Evolutionary conservation across 192 early-diverging fungal genomes (phyloP).

Genomic region (Geranomyces michiganensis): DNA sequence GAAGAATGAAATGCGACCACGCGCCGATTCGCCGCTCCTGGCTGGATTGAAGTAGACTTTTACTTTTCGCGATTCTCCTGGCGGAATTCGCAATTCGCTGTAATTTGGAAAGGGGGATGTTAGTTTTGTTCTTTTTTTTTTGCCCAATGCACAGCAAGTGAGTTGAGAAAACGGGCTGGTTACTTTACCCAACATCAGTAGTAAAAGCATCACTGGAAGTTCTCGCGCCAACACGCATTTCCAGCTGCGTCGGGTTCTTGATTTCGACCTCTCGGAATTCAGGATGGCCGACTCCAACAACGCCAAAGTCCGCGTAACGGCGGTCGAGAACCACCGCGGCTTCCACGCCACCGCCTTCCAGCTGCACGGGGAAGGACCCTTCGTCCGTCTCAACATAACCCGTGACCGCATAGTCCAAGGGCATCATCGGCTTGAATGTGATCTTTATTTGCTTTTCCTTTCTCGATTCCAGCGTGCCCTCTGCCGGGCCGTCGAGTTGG

Average conservation of each 20-base stretch:
- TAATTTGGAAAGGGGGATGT: background rate
- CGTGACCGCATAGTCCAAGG: constrained; percentile 36
- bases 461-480: constrained; percentile 26
- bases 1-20: constrained; percentile 32
- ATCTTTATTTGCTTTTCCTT: constrained; percentile 35
- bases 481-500: constrained; percentile 15
- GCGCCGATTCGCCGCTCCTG: background rate
- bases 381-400: constrained; percentile 48
- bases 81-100: constrained; percentile 37
- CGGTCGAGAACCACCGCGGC: constrained; percentile 38
- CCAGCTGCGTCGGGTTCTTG: constrained; percentile 42
- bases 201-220: constrained; percentile 38
- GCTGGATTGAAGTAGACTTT: constrained; percentile 47
- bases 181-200: constrained; percentile 22
- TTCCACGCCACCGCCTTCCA: constrained; percentile 46
- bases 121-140: too few species aligned
- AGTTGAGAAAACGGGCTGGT: too few species aligned
- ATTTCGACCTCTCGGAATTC: constrained; percentile 48
- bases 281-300: constrained; percentile 53
- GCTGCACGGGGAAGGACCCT: constrained; percentile 38
- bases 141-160: too few species aligned
- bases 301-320: constrained; percentile 49
- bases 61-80: constrained; percentile 39
- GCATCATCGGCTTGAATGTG: constrained; percentile 43
- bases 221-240: constrained; percentile 35